A percentile compares a stretch with the other conserved stretches of the same genome.
Evolutionary conservation across 2,329 filamentous ascomycete genomes (phyloP).

Genomic region (Arthrobotrys sphaeroides): DNA sequence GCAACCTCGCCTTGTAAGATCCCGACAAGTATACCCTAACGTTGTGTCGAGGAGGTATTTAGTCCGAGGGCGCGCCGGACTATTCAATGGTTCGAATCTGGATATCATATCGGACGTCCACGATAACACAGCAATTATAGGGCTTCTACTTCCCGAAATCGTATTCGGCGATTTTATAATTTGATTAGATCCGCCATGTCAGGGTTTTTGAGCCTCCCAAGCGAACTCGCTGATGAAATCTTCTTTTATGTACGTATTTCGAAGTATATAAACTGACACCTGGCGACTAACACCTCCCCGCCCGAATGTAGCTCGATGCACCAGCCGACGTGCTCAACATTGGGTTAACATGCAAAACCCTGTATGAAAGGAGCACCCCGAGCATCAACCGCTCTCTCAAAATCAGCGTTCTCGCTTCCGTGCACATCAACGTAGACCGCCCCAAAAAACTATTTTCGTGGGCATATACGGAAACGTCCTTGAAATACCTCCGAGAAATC

Average conservation of each 20-base stretch:
- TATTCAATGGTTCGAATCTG: no score
- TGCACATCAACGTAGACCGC: neutral
- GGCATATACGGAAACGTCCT: neutral
- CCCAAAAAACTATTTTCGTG: neutral
- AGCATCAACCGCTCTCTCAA: constrained; percentile 14
- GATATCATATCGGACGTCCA: no score
- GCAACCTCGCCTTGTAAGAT: no score
- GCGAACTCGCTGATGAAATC: neutral
- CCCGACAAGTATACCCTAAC: no score
- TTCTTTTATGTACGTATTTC: neutral
- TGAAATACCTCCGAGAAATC: constrained; percentile 3
- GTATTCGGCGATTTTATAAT: no score
- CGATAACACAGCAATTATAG: no score
- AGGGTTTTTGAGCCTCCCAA: neutral
- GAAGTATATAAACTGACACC: neutral
- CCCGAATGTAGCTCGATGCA: neutral
- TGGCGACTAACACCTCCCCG: neutral
- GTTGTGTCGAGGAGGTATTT: no score
- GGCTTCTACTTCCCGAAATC: no score
- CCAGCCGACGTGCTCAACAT: neutral
- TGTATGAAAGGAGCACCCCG: constrained; percentile 1
- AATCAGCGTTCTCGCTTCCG: neutral
- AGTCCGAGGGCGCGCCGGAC: no score
- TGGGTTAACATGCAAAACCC: neutral
- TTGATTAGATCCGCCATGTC: neutral